A percentile compares a stretch with the other conserved stretches of the same genome.
Conservation (phyloP, 2,329 filamentous ascomycete genomes). For the Cryphonectria naterciae region DNA sequence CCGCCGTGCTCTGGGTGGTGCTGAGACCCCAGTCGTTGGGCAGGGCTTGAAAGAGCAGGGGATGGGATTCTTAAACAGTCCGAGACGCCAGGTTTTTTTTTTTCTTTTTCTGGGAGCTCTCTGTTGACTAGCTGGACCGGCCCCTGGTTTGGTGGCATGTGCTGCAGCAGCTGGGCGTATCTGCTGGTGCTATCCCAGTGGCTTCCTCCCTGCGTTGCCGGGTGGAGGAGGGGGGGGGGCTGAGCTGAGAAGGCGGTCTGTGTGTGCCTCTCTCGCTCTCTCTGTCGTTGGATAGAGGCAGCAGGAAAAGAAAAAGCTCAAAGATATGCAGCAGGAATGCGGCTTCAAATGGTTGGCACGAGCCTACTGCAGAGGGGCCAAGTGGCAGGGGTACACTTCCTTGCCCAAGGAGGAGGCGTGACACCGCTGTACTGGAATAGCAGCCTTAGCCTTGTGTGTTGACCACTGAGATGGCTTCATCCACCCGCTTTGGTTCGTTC, state of each 20-base stretch:
- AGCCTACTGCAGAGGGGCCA: conserved; percentile 28
- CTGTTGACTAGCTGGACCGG: conserved; percentile 26
- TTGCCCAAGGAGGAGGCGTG: conserved; percentile 19
- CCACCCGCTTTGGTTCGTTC: conserved; percentile 26
- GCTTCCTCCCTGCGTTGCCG: conserved; percentile 15
- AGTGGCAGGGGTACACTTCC: conserved; percentile 27
- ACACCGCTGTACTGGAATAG: conserved; percentile 24
- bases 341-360: conserved; percentile 29
- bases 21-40: conserved; percentile 15
- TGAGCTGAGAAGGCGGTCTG: conserved; percentile 27
- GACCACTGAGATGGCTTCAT: conserved; percentile 24
- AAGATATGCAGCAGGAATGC: conserved; percentile 27
- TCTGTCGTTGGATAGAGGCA: conserved; percentile 3
- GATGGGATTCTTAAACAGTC: conserved; percentile 28
- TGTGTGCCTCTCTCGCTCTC: not conserved
- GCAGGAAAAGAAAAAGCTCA: conserved; percentile 5
- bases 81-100: conserved; percentile 26
- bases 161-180: conserved; percentile 28
- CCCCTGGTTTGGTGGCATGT: conserved; percentile 27
- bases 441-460: conserved; percentile 19
- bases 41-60: conserved; percentile 22
- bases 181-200: conserved; percentile 27
- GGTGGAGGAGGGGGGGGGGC: not conserved
- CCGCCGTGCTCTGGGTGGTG: conserved; percentile 19
- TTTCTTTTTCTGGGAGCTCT: conserved; percentile 21